Base-by-base conservation (phyloP, 73 alveolate genomes). In the Breviolum minutum region DNA sequence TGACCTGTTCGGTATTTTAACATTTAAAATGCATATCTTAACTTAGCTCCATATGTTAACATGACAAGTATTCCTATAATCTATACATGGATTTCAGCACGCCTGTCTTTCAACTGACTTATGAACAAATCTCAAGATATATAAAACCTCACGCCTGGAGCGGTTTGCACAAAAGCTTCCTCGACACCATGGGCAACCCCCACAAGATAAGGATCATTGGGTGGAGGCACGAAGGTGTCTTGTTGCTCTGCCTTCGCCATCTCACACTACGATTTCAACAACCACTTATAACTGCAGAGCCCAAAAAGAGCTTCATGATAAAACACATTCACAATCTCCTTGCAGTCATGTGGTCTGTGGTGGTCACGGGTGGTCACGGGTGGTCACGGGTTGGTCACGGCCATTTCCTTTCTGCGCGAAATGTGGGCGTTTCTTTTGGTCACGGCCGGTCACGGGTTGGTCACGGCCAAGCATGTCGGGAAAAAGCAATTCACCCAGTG, bases 371-470 rank as follows among this genome's bases (percentile, higher is more conserved):
- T 20, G 91, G 91, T 82, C 91, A 82, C 91, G 91, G 88, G 19
- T 24, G 69, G 88, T 80, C 88, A 80, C 88, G 88, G 88, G 16
- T 30, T 48, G 88, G 88, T 80, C 88, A 80, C 88, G 88, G 70
- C 69, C 20, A 16, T 27, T 32, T 7, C 69, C 8, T 30, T 40
- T 69, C 12, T 13, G 20, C 7, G 48, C 4, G 14, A 5, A 5
- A 60, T 82, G 14, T 8, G 91, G 91, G 91, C 91, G 91, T 82
- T 82, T 82, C 63, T 82, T 82, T 24, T 60, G 91, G 91, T 82
- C 91, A 82, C 91, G 91, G 91, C 19, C 22, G 91, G 91, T 82
- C 91, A 82, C 91, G 91, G 91, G 48, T 73, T 82, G 91, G 91
- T 82, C 91, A 48, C 91, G 91, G 74, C 91, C 91, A 11, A 66